Base-by-base conservation (phyloP, 768 basidiomycete genomes). In the Amanita phalloides region DNA sequence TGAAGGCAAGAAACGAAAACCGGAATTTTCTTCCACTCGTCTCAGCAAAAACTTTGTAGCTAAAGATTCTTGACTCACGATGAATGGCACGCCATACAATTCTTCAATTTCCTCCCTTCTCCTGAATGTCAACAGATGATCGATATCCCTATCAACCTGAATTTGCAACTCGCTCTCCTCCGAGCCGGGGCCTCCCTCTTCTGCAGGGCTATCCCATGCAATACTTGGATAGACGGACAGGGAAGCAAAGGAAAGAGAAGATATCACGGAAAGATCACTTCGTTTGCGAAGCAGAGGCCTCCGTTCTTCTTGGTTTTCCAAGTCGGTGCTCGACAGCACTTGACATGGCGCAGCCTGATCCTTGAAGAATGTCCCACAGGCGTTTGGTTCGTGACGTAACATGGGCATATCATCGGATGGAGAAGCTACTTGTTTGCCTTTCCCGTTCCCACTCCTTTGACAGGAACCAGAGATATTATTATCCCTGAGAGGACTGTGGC, bases 1-100 rank as follows among this genome's bases (percentile, higher is more conserved):
- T 89, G 85, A 49, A 92, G 71, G 60, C 81, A 84, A 6, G 82
- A 78, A 17, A 92, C 75, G 61, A 90, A 86, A 2, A 86, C 80
- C 0, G 89, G 89, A 28, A 92, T 86, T 55, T 73, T 74, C 86
- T 87, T 59, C 53, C 55, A 58, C 20, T n/a, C 39, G 49, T 36
- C 28, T 41, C 45, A 43, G 36, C 30, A 46, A 51, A 39, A 10
- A 37, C 4, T 4, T 8, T 8, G 7, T n/a, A 13, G 8, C 14
- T 13, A n/a, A 21, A 10, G 14, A 10, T 1, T 6, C 13, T 35
- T 28, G 9, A 80, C 84, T 56, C 64, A 89, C 86, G 43, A 91
- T 80, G 36, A 84, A 72, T 2, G 90, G 84, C n/a, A 86, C 64
- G 1, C 89, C 89, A 59, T 88, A 90, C 4, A 89, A 73, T 45